Base-by-base conservation (phyloP, 192 early-diverging fungal species). In the Coemansia biformis region DNA sequence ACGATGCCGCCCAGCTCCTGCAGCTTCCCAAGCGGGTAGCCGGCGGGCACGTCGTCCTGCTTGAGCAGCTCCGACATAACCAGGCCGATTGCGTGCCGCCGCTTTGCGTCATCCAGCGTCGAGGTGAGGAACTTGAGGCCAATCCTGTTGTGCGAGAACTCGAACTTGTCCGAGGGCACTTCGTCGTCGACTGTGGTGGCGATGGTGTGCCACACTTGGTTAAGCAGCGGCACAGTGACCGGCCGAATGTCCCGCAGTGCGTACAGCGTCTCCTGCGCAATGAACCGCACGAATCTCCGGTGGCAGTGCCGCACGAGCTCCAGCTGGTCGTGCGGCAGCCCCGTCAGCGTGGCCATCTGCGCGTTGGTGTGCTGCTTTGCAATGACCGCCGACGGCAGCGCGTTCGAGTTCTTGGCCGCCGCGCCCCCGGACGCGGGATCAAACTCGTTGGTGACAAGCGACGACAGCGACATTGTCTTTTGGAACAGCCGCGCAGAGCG, bases 191-290 rank as follows among this genome's bases (percentile, higher is more conserved):
- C 66, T 1, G 72, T 68, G 11, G 64, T 65, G 9, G 66, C 66
- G 34, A 69, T 69, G 0, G 66, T 75, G 24, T 75, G 64, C 72
- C 72, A 75, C 23, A 75, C 72, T 40, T 75, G 65, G 37, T 48
- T 59, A 23, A 75, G 61, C 30, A 75, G 36, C 0, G 64, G 57
- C 21, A 50, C 49, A 5, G 66, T 69, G n/a, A 56, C 72, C n/a
- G 66, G 60, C 19, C 47, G 45, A 29, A 57, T 63, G 24, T 75
- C 72, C 21, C 64, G 66, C 43, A 75, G 43, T 16, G 72, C 66
- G 23, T 69, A 59, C 38, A 75, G 33, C 19, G 66, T 68, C 47
- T 69, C 66, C 33, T 69, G 72, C 4, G 60, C 66, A 54, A 75
- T 46, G 15, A 75, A 69, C 15, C 66, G 64, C 50, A 68, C 53